phyloP scores from a whole-genome alignment of 1,284 basidiomycete species.

The Cystobasidium sp. region DNA sequence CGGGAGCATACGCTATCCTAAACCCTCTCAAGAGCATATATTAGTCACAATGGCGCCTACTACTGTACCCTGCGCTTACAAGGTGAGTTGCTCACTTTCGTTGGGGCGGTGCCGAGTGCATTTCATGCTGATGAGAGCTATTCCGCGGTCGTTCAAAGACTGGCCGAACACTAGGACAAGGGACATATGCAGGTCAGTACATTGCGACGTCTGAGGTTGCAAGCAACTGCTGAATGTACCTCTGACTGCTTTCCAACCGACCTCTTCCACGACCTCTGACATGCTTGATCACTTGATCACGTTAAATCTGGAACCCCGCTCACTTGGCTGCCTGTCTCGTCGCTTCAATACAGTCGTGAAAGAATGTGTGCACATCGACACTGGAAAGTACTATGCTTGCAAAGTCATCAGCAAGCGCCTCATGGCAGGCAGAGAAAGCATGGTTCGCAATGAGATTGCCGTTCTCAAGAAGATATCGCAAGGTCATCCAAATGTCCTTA shows the following conservation, averaged over 20 bases:
- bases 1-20: neutral
- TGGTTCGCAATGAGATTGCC: conserved; percentile 82
- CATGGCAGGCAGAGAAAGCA: conserved; percentile 70
- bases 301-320: neutral
- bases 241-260: neutral
- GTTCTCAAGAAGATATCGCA: conserved; percentile 94
- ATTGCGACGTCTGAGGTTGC: neutral
- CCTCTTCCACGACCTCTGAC: neutral
- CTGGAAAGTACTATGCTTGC: conserved; percentile 77
- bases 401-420: conserved; percentile 93
- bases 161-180: conserved; percentile 34
- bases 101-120: neutral
- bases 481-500: conserved; percentile 72
- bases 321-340: neutral
- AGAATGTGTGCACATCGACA: conserved; percentile 52
- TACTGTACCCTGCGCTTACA: conserved; percentile 42
- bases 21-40: neutral
- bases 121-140: conserved; percentile 2
- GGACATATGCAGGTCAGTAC: conserved; percentile 27
- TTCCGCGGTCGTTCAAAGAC: conserved; percentile 11
- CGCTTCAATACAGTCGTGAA: conserved; percentile 58
- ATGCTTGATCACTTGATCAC: neutral
- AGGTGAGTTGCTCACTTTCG: conserved; percentile 14
- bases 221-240: neutral
- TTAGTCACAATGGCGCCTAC: conserved; percentile 21